Evolutionary conservation across 441 rosid species (phyloP).

Genomic region (Geranium incanum): DNA sequence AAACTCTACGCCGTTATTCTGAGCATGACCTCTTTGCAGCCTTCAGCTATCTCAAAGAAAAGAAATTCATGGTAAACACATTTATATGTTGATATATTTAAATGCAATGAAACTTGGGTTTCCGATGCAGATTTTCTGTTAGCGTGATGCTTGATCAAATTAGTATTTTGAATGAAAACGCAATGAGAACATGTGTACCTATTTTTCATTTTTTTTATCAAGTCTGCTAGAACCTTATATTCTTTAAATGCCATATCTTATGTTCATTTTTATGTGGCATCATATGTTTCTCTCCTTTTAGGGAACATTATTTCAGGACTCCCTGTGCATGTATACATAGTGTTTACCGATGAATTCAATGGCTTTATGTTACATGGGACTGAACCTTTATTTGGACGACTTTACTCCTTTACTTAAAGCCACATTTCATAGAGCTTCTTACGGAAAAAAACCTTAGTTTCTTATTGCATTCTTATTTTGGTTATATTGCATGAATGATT

Average conservation of each 20-base stretch:
- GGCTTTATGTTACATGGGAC: background rate
- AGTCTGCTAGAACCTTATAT: background rate
- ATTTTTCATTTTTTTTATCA: background rate
- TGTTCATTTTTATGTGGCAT: background rate
- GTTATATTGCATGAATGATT: background rate
- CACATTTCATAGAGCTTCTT: background rate
- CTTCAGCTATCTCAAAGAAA: slow-evolving; percentile 87
- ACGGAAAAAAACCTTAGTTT: background rate
- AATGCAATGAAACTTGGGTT: slow-evolving; percentile 9
- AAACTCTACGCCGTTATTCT: slow-evolving; percentile 77
- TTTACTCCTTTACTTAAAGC: background rate
- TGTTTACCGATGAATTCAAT: slow-evolving; percentile 1
- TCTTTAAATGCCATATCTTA: background rate
- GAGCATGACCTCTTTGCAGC: slow-evolving; percentile 94
- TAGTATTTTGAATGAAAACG: background rate
- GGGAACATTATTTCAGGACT: background rate
- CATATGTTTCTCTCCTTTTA: background rate
- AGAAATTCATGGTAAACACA: slow-evolving; percentile 68
- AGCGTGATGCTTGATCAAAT: background rate
- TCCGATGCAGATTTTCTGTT: slow-evolving; percentile 5
- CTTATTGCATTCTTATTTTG: background rate
- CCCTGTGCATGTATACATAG: background rate
- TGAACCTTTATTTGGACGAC: background rate
- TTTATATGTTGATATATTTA: slow-evolving; percentile 18
- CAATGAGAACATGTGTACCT: background rate